phyloP scores from a whole-genome alignment of 106 monocot species.

The Acorus gramineus region DNA sequence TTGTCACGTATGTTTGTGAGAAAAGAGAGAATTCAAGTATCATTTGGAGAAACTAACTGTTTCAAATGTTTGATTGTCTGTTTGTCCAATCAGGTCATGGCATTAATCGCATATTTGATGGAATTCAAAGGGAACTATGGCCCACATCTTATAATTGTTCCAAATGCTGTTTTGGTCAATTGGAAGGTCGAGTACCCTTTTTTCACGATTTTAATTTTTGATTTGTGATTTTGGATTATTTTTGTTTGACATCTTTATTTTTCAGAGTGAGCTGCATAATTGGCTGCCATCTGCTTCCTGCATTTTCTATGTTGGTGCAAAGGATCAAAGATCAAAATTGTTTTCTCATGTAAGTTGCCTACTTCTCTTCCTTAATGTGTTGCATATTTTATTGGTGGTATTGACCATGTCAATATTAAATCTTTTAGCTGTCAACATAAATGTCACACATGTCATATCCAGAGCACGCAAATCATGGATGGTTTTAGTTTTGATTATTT shows the following conservation, averaged over 20 bases:
- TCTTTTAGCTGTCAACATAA: too few species aligned
- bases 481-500: too few species aligned
- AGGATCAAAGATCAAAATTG: slow-evolving; percentile 75
- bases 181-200: slow-evolving; percentile 69
- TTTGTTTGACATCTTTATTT: slow-evolving; percentile 11
- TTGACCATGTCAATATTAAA: too few species aligned
- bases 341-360: slow-evolving; percentile 67
- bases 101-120: slow-evolving; percentile 98
- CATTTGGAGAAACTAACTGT: too few species aligned
- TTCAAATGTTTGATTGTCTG: background rate
- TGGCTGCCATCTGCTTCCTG: slow-evolving; percentile 90
- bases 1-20: too few species aligned
- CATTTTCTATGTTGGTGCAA: slow-evolving; percentile 90
- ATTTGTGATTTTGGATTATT: slow-evolving; percentile 10
- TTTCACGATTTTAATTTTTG: background rate
- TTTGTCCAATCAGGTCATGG: slow-evolving; percentile 64
- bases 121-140: slow-evolving; percentile 99
- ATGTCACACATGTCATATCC: too few species aligned
- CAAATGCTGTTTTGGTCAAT: slow-evolving; percentile 95
- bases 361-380: background rate
- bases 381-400: too few species aligned
- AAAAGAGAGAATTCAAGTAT: too few species aligned
- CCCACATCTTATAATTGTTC: slow-evolving; percentile 98
- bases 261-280: slow-evolving; percentile 82
- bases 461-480: too few species aligned